Evolutionary conservation across 768 basidiomycete species (phyloP), one percentile per base, ranked within the genome.

Genomic region (Hygrophorus russula): DNA sequence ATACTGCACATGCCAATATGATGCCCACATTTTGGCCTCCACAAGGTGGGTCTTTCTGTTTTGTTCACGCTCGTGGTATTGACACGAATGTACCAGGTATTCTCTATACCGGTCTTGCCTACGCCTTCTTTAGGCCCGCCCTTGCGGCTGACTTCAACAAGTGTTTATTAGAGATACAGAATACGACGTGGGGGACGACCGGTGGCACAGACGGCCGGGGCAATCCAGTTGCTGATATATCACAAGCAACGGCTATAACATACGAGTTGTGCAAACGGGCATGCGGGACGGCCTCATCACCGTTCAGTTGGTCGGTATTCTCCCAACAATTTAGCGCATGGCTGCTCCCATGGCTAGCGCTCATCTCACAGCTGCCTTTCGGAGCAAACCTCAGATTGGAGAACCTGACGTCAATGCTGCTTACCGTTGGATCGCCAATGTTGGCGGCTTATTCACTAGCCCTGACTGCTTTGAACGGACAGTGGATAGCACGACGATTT

Each of bases 281-380:
- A 5, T 60, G 59, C 37, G 53, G 57, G 6, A 9, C 50, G 13
- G 51, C 45, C 1, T 29, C 44, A 2, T 51, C 46, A 31, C 42
- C 46, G 1, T 60, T 59, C 39, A 12, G 32, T 12, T 59, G 57
- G 60, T 53, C 51, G n/a, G 47, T 48, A 30, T 63, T 63, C 30
- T 58, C 55, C 1, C 60, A 61, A 41, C 56, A 67, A 39, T 68
- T 62, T 46, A 51, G 56, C 9, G 44, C 65, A 0, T 71, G 69
- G 70, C 57, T 71, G 1, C 46, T 71, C 1, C 67, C 69, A 10
- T 67, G 60, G 51, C 61, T 69, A 7, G 66, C 66, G 1, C 47
- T 71, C 1, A 46, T 69, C 14, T 67, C 66, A 0, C 68, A 68
- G 39, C 58, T 71, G 15, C 69, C 68, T 3, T 71, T 66, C 24